Evolutionary conservation across 169 alveolate species (phyloP).

Genomic region (Plasmodium knowlesi): DNA sequence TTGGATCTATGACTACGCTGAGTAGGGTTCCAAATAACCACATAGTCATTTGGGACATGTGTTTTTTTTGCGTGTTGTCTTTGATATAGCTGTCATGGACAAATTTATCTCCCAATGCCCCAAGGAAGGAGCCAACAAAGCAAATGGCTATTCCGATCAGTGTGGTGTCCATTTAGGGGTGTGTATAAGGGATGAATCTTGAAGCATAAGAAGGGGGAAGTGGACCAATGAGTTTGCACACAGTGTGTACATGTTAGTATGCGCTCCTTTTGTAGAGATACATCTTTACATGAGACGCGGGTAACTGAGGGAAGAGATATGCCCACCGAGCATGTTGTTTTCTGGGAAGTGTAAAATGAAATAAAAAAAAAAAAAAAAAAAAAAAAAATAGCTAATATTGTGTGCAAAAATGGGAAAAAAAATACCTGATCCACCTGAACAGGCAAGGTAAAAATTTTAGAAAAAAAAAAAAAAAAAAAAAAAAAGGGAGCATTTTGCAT

Average conservation of each 20-base stretch:
- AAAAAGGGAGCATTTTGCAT: neutral
- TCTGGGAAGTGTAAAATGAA: neutral
- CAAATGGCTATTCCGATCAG: conserved; percentile 18
- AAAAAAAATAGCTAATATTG: neutral
- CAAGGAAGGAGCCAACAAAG: conserved; percentile 58
- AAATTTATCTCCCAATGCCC: conserved; percentile 57
- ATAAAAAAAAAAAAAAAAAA: neutral
- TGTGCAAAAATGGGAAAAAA: too few species aligned
- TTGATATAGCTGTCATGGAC: conserved; percentile 58
- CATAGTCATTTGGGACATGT: conserved; percentile 1
- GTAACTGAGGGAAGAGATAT: neutral
- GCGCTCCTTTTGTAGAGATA: neutral
- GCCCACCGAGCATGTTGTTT: neutral
- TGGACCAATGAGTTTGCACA: neutral
- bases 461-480: conserved; percentile 3
- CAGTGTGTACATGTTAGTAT: neutral
- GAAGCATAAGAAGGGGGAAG: neutral
- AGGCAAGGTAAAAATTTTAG: too few species aligned
- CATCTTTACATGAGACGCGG: neutral
- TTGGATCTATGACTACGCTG: conserved; percentile 43
- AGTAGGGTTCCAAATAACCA: conserved; percentile 45
- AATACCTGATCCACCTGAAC: too few species aligned
- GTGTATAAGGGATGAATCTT: neutral
- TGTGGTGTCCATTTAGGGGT: conserved; percentile 24
- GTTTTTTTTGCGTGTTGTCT: neutral